Evolutionary conservation across 768 basidiomycete genomes (phyloP), one percentile per base, ranked within the genome.

Genomic region (Rhizopogon sp.): DNA sequence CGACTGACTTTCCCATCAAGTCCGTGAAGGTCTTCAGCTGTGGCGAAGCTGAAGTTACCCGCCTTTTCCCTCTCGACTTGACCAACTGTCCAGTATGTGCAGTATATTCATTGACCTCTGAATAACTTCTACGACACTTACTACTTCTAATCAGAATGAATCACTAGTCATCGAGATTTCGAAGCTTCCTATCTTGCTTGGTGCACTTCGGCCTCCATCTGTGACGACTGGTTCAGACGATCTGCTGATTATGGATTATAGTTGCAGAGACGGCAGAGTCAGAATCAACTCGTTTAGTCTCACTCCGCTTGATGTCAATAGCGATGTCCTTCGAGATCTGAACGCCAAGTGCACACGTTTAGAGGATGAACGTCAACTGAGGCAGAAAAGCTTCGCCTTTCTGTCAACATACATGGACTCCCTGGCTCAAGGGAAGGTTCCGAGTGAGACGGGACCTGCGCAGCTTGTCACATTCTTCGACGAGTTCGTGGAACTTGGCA

Each of bases 331-430:
- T 22, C 43, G 40, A 13, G 60, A 56, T 17, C 47, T 64, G 6
- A 50, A 47, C 33, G 17, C 28, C 11, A 60, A 65, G 17, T 56
- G 41, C 29, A 28, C 51, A 31, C 57, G 56, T 28, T 49, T 66
- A 9, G 40, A 51, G 50, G 57, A 66, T 9, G 65, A 65, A 49
- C 56, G 22, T n/a, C 50, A 54, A 1, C 37, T 64, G 51, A 62
- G 60, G 42, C 54, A 64, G 31, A 54, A 62, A 33, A 57, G 62
- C 40, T 50, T 64, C 49, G 42, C 50, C 9, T 66, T 67, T 42
- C 55, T 67, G 25, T 62, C 65, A 5, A 66, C 64, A 1, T 64
- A 62, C 28, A 66, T 65, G 60, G 58, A 66, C 41, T 66, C 65
- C 17, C 60, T 65, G 17, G 64, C 65, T 6, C 55, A 64, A 41